Conservation (phyloP, 345 rosid species). For the Carallia pectinifolia region DNA sequence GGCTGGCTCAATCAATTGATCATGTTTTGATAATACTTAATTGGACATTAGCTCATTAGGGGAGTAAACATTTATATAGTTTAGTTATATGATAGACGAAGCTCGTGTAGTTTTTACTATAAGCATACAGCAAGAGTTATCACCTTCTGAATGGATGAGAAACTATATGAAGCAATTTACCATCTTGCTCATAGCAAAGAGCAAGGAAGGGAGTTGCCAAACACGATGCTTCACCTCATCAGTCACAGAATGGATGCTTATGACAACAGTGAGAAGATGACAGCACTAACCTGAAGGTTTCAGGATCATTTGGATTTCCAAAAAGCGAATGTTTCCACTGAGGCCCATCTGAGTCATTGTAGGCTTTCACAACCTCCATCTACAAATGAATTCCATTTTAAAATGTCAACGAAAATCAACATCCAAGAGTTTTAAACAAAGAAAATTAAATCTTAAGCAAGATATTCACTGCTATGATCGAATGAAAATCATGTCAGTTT, state of each 20-base stretch:
- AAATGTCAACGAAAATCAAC: slow-evolving; percentile 1
- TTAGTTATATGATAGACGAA: too few relatives aligned
- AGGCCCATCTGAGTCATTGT: slow-evolving; percentile 71
- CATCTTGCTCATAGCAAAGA: too few relatives aligned
- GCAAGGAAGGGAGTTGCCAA: too few relatives aligned
- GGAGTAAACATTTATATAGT: too few relatives aligned
- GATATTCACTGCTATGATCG: background rate
- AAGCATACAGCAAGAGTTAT: too few relatives aligned
- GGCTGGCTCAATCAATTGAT: too few relatives aligned
- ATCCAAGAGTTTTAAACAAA: background rate
- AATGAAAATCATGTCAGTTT: too few relatives aligned
- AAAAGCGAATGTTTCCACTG: slow-evolving; percentile 94
- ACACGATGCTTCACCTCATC: background rate
- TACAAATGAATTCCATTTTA: slow-evolving; percentile 24
- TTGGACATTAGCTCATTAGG: too few relatives aligned
- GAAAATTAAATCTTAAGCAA: background rate
- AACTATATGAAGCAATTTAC: too few relatives aligned
- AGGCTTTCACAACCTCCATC: slow-evolving; percentile 87
- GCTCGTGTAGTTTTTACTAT: too few relatives aligned
- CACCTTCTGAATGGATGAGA: too few relatives aligned
- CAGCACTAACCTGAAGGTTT: slow-evolving; percentile 79
- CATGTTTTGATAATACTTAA: too few relatives aligned
- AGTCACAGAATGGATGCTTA: background rate
- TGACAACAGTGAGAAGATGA: background rate
- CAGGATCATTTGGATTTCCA: slow-evolving; percentile 93